Conservation (phyloP, 202 grass and related monocot genomes). For the Zoysia matrella region DNA sequence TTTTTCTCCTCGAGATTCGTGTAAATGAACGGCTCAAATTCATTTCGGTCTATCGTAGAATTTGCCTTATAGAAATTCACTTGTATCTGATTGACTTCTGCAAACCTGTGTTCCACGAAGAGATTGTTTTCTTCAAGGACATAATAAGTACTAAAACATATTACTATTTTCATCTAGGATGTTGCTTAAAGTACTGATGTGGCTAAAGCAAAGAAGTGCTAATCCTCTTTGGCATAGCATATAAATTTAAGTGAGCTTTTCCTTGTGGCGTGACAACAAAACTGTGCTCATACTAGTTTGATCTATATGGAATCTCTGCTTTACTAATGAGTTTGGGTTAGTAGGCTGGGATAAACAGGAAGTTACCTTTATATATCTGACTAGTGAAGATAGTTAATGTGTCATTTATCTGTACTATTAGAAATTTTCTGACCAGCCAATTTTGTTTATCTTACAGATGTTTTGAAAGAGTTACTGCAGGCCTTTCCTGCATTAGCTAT, state of each 20-base stretch:
- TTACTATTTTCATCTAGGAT: not conserved
- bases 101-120: constrained; percentile 20
- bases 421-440: constrained; percentile 8
- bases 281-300: constrained; percentile 1
- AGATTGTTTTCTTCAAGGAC: not conserved
- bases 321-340: constrained; percentile 19
- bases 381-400: not conserved
- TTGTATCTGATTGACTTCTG: constrained; percentile 29
- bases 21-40: too few species aligned
- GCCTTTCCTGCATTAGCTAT: constrained; percentile 90
- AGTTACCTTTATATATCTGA: not conserved
- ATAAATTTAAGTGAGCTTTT: not conserved
- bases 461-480: constrained; percentile 79
- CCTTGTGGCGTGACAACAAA: not conserved
- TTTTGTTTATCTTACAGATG: constrained; percentile 60
- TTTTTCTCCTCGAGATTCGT: too few species aligned
- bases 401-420: constrained; percentile 20
- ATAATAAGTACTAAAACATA: not conserved
- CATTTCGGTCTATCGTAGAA: too few species aligned
- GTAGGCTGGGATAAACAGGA: constrained; percentile 8
- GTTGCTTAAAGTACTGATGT: constrained; percentile 9
- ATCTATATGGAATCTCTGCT: not conserved
- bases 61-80: not conserved
- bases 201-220: constrained; percentile 8
- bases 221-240: not conserved